Percentiles rank a stretch among this genome's conserved stretches.
Conservation (phyloP, 139 green algal species). For the Spirogloea muscicola region DNA sequence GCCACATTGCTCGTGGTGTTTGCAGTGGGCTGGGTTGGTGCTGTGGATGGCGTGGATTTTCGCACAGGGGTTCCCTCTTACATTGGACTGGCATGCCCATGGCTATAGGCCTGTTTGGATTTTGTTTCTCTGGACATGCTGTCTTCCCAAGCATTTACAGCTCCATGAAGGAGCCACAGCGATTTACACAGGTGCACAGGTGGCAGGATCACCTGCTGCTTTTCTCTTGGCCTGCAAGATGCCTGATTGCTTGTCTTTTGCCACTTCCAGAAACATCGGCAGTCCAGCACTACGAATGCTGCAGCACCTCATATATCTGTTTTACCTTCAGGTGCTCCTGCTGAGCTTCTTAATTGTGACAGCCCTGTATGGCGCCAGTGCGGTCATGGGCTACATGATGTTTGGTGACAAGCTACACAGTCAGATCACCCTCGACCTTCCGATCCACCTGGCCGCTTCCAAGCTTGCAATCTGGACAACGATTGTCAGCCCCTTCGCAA, state of each 20-base stretch:
- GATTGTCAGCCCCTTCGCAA: slow-evolving; percentile 6
- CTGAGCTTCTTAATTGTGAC: background rate
- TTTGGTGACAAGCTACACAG: background rate
- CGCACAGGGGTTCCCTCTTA: slow-evolving; percentile 1
- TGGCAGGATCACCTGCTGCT: background rate
- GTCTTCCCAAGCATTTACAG: slow-evolving; percentile 26
- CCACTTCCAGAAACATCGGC: background rate
- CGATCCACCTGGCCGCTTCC: background rate
- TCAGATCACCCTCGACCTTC: slow-evolving; percentile 30
- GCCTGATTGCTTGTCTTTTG: background rate
- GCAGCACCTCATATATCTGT: background rate
- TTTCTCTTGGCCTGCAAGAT: background rate
- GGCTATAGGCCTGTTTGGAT: slow-evolving; percentile 14
- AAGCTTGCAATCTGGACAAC: slow-evolving; percentile 18
- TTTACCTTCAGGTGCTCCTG: background rate
- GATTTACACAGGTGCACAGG: background rate
- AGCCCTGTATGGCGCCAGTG: slow-evolving; percentile 1
- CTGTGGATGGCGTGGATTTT: slow-evolving; percentile 20
- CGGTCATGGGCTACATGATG: slow-evolving; percentile 17
- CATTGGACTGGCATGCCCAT: background rate
- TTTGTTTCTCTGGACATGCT: slow-evolving; percentile 26
- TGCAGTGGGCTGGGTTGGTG: slow-evolving; percentile 28
- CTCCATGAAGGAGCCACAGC: background rate
- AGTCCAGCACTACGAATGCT: background rate
- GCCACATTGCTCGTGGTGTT: slow-evolving; percentile 15